Evolutionary conservation across 2,329 filamentous ascomycete genomes (phyloP).

Genomic region (Drechslerella stenobrocha): DNA sequence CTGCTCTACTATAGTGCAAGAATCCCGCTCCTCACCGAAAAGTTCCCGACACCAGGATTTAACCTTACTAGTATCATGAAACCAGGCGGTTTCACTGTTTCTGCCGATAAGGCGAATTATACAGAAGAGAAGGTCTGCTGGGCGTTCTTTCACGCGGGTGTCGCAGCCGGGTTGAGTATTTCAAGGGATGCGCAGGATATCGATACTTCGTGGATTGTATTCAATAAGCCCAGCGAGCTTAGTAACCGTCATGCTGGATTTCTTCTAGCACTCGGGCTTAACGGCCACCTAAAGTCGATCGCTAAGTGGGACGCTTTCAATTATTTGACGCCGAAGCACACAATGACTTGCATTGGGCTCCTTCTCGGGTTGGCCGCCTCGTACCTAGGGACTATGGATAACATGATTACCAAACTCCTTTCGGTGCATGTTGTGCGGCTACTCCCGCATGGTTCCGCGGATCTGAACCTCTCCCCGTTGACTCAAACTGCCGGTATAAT

Average conservation of each 20-base stretch:
- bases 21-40: conserved; percentile 87
- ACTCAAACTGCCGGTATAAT: conserved; percentile 96
- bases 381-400: conserved; percentile 96
- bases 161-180: conserved; percentile 87
- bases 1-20: conserved; percentile 86
- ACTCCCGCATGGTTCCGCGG: conserved; percentile 86
- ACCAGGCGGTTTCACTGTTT: conserved; percentile 86
- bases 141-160: conserved; percentile 97
- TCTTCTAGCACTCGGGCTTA: conserved; percentile 83
- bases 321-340: conserved; percentile 97
- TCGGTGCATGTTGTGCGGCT: conserved; percentile 96
- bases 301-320: conserved; percentile 99
- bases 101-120: conserved; percentile 83
- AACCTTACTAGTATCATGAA: conserved; percentile 90
- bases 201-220: conserved; percentile 97
- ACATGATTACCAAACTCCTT: conserved; percentile 83
- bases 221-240: conserved; percentile 90
- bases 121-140: conserved; percentile 97
- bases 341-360: conserved; percentile 98
- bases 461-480: conserved; percentile 86
- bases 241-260: conserved; percentile 97
- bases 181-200: conserved; percentile 88
- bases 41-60: conserved; percentile 85
- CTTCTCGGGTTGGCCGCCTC: conserved; percentile 88
- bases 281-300: conserved; percentile 88